Base-by-base conservation (phyloP, 148 eudicot genomes). In the Limonium bicolor region DNA sequence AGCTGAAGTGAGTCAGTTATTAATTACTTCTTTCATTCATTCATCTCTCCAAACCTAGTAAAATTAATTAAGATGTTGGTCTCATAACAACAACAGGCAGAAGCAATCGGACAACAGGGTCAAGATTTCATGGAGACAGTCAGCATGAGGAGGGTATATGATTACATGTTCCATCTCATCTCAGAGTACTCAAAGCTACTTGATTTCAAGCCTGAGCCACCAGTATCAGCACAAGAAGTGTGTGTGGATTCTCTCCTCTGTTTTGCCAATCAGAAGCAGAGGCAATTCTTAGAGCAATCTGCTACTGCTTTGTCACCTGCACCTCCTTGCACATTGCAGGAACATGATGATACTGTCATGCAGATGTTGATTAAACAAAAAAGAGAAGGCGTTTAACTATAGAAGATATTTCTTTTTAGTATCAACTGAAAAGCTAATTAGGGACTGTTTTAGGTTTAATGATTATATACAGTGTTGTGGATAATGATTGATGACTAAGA, bases 131-230 rank as follows among this genome's bases (percentile, higher is more conserved):
- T 84, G 94, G 82, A 51, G 37, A 59, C 64, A 22, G 26, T 84
- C 45, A 80, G 46, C 61, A 84, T 80, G 81, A 82, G 71, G 34
- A 65, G 68, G 2, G 59, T 84, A 7, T 84, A 84, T 16, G 88
- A 76, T 62, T 84, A 84, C 69, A 80, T 84, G 88, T 77, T 36
- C 51, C 88, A 84, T 60, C 76, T 84, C n/a, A 52, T 84, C 6
- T 53, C 60, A 0, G 82, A 79, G 55, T 84, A 84, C 41, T 66
- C 94, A 4, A 84, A 76, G 51, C 70, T 84, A 49, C 71, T 53
- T 50, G 75, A 73, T 41, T 84, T 76, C 60, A 50, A 50, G 59
- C 88, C 88, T 2, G 51, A 50, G 11, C 66, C 61, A 28, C 82
- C 94, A 54, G 19, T 72, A 12, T 55, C 76, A 38, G 69, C 94